Conservation (phyloP, 331 rosid genomes). For the Quercus phellos region DNA sequence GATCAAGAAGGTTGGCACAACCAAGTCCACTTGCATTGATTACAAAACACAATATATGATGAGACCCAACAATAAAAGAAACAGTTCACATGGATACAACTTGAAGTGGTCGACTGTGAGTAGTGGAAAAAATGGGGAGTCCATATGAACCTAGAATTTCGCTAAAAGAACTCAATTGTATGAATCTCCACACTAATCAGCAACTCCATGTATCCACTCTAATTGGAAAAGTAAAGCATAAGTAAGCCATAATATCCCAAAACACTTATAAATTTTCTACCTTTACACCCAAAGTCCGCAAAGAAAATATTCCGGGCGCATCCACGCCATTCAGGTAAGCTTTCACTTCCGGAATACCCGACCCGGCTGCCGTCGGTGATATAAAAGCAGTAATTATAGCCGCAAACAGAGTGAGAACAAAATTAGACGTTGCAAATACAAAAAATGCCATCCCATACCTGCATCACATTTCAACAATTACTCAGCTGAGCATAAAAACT, state of each 20-base stretch:
- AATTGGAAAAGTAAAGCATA: background rate
- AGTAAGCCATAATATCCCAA: background rate
- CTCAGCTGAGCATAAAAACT: no score
- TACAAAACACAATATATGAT: no score
- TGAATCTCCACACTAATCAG: background rate
- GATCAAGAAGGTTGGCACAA: no score
- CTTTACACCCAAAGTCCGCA: constrained; percentile 70
- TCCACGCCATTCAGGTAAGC: constrained; percentile 94
- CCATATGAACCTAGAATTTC: no score
- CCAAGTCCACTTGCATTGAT: background rate
- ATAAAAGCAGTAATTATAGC: constrained; percentile 58
- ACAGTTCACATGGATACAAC: no score
- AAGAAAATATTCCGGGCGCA: constrained; percentile 71
- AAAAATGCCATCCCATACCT: constrained; percentile 69
- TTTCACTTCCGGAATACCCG: constrained; percentile 97
- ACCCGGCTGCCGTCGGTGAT: constrained; percentile 84
- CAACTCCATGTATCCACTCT: background rate
- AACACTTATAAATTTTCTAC: constrained; percentile 16
- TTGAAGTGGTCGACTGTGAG: no score
- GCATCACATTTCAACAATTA: constrained; percentile 17
- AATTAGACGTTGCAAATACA: constrained; percentile 64
- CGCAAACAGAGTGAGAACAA: constrained; percentile 70
- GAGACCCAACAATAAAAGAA: no score
- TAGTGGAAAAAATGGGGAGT: no score
- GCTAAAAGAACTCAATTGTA: background rate